Percentiles rank a stretch among this genome's conserved stretches.
These are phyloP conservation scores for Tarenaya hassleriana DNA, from an alignment of 345 rosid species.

Conservation along the genomic window DNA sequence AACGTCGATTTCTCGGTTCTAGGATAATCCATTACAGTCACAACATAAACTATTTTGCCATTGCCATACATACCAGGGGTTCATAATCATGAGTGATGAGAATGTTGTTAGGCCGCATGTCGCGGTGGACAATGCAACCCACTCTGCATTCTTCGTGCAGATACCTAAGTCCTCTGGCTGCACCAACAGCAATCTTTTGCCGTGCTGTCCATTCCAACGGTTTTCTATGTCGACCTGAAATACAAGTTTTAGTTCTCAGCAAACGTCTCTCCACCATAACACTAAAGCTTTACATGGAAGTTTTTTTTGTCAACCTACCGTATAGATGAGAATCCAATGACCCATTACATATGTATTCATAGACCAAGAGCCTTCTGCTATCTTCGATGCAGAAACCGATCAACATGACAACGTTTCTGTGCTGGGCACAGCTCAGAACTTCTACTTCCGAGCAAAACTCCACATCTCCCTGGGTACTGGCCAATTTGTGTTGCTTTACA, in stretches of 20 bases:
- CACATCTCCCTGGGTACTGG: constrained; percentile 47
- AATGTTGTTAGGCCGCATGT: constrained; percentile 57
- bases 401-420: constrained; percentile 54
- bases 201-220: constrained; percentile 42
- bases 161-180: constrained; percentile 62
- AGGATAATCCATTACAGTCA: neutral
- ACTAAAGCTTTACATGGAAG: neutral
- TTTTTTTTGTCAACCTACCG: constrained; percentile 27
- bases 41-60: neutral
- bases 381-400: constrained; percentile 56
- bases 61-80: constrained; percentile 36
- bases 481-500: constrained; percentile 45
- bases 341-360: constrained; percentile 58
- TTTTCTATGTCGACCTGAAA: constrained; percentile 27
- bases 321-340: constrained; percentile 59
- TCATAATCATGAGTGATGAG: constrained; percentile 67
- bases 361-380: constrained; percentile 50
- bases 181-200: constrained; percentile 57
- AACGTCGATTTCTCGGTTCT: too few relatives aligned
- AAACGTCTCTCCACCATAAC: neutral
- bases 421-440: constrained; percentile 64
- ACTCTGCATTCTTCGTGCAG: constrained; percentile 75
- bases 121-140: constrained; percentile 65
- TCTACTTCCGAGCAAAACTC: constrained; percentile 65
- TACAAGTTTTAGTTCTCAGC: neutral